phyloP scores from a whole-genome alignment of 352 stramenopile genomes.

The Globisporangium parvum region DNA sequence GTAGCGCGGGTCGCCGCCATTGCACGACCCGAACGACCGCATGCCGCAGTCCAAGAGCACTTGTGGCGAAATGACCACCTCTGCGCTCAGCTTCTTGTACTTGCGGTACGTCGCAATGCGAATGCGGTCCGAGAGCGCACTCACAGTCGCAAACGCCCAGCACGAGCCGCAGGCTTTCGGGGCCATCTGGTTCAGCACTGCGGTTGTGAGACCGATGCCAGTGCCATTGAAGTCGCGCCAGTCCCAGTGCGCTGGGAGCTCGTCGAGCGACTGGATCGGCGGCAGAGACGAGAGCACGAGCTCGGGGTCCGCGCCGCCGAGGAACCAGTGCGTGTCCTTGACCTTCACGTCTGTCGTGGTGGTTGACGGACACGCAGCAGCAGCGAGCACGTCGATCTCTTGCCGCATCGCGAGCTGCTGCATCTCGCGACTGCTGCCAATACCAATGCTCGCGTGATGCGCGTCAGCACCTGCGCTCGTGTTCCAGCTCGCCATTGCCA shows the following conservation, averaged over 20 bases:
- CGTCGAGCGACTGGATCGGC: constrained; percentile 36
- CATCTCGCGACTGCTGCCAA: constrained; percentile 17
- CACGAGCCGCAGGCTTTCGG: constrained; percentile 70
- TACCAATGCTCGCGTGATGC: constrained; percentile 17
- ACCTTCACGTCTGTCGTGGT: constrained; percentile 11
- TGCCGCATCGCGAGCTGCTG: constrained; percentile 43
- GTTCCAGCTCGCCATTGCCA: constrained; percentile 6
- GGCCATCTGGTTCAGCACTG: constrained; percentile 76
- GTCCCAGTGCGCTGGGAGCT: constrained; percentile 69
- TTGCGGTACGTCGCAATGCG: constrained; percentile 64
- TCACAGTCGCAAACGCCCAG: constrained; percentile 72
- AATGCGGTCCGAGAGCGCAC: constrained; percentile 70
- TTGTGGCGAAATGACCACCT: constrained; percentile 65
- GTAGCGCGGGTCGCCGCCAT: constrained; percentile 70
- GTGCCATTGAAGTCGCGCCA: constrained; percentile 78
- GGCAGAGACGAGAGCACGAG: constrained; percentile 39
- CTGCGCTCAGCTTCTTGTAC: constrained; percentile 41
- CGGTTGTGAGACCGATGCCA: constrained; percentile 66
- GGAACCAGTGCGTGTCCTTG: constrained; percentile 56
- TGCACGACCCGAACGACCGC: constrained; percentile 74
- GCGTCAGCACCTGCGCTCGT: neutral
- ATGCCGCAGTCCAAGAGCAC: constrained; percentile 73
- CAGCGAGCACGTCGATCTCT: constrained; percentile 48
- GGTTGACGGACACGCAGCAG: constrained; percentile 16
- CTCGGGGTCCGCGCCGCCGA: constrained; percentile 56